Conservation (phyloP, 192 early-diverging fungal genomes). For the Coemansia sp. region DNA sequence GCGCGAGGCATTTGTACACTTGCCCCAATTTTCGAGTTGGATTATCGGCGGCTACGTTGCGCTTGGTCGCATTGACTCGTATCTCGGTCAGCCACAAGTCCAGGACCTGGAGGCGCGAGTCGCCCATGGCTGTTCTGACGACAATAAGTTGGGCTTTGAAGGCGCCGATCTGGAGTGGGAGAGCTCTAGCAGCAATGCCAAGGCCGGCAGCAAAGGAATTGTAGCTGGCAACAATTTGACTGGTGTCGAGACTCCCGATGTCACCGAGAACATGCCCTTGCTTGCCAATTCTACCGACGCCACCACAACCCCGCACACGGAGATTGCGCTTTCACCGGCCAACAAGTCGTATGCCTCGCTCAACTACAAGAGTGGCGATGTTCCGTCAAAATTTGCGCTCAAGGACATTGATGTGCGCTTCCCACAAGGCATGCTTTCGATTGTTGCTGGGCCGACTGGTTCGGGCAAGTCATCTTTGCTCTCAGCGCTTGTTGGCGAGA, state of each 20-base stretch:
- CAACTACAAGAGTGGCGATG: neutral
- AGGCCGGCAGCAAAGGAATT: neutral
- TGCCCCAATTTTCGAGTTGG: constrained; percentile 65
- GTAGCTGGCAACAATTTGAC: neutral
- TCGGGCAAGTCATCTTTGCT: constrained; percentile 85
- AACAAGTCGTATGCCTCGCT: neutral
- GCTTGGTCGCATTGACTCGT: constrained; percentile 70
- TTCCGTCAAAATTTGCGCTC: constrained; percentile 59
- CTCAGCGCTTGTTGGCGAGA: constrained; percentile 81
- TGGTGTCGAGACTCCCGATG: neutral
- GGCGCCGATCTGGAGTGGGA: constrained; percentile 46
- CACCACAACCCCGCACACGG: neutral
- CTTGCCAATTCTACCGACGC: neutral
- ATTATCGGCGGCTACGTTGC: constrained; percentile 69
- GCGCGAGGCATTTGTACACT: constrained; percentile 66
- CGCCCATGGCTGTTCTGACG: neutral
- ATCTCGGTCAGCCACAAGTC: constrained; percentile 75
- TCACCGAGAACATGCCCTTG: constrained; percentile 11
- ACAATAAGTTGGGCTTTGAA: constrained; percentile 27
- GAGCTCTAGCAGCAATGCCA: neutral
- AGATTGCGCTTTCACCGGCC: neutral
- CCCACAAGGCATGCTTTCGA: constrained; percentile 69
- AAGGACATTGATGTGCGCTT: constrained; percentile 68
- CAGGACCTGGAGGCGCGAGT: constrained; percentile 53
- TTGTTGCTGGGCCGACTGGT: constrained; percentile 90